Conservation (phyloP, 1,284 basidiomycete genomes). For the Ceratobasidium sp. region DNA sequence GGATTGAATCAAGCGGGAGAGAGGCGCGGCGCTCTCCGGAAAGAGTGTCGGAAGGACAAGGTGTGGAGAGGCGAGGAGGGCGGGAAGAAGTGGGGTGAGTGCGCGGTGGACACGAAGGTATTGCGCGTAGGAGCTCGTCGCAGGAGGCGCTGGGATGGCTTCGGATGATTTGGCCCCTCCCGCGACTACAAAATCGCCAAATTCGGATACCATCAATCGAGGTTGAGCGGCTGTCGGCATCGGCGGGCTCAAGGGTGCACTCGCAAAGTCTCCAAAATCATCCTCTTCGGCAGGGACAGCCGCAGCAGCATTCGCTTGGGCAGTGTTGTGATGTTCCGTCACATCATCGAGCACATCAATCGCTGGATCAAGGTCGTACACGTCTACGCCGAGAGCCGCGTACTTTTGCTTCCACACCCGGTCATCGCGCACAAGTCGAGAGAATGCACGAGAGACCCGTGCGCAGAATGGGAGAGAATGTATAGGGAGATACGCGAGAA, state of each 20-base stretch:
- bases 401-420: constrained; percentile 81
- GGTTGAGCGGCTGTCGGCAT: constrained; percentile 44
- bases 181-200: constrained; percentile 50
- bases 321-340: constrained; percentile 49
- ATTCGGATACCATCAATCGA: constrained; percentile 46
- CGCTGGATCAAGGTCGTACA: constrained; percentile 61
- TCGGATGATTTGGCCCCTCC: constrained; percentile 51
- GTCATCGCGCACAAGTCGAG: constrained; percentile 76
- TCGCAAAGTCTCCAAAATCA: constrained; percentile 89
- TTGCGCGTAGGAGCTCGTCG: constrained; percentile 62
- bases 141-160: constrained; percentile 52
- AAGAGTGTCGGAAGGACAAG: constrained; percentile 69
- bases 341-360: constrained; percentile 72
- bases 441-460: constrained; percentile 73
- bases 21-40: constrained; percentile 60
- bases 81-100: constrained; percentile 70
- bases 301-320: constrained; percentile 62
- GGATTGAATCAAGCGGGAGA: constrained; percentile 66
- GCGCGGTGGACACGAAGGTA: constrained; percentile 77
- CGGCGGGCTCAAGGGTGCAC: constrained; percentile 66
- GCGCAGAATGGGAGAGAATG: constrained; percentile 84
- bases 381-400: constrained; percentile 69
- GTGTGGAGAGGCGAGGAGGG: constrained; percentile 66
- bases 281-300: constrained; percentile 73
- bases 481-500: constrained; percentile 79